These are phyloP conservation scores for Austroboletus niveus DNA, from an alignment of 1,284 basidiomycete genomes.

Conservation along the genomic window DNA sequence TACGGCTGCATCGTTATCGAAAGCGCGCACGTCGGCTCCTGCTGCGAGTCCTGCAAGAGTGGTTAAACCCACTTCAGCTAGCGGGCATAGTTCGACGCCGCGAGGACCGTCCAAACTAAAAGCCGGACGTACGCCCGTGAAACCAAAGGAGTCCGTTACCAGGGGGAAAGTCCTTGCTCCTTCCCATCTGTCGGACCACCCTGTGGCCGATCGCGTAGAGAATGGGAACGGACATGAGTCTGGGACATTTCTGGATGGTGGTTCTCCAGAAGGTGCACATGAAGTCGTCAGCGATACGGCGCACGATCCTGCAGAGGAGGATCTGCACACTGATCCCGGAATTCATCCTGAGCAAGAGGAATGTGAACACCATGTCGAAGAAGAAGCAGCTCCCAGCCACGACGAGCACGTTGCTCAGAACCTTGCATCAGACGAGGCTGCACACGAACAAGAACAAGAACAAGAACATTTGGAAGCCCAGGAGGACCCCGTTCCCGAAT, in stretches of 20 bases:
- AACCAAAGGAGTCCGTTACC: constrained; percentile 7
- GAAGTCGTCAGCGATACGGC: constrained; percentile 7
- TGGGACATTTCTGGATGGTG: constrained; percentile 10
- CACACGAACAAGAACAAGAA: constrained; percentile 7
- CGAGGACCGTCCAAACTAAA: constrained; percentile 24
- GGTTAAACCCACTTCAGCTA: constrained; percentile 23
- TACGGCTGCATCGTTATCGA: constrained; percentile 69
- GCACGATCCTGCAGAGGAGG: constrained; percentile 11
- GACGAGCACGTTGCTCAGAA: constrained; percentile 6
- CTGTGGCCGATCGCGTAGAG: constrained; percentile 17
- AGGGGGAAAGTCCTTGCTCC: constrained; percentile 3
- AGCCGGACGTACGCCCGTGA: constrained; percentile 14
- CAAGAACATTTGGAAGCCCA: constrained; percentile 16
- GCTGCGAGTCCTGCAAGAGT: constrained; percentile 24
- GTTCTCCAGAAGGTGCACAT: constrained; percentile 9
- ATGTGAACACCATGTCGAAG: constrained; percentile 6
- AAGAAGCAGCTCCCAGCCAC: constrained; percentile 12
- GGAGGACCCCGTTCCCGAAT: constrained; percentile 10
- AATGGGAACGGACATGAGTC: constrained; percentile 21
- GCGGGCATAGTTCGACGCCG: constrained; percentile 8
- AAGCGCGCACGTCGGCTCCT: constrained; percentile 35
- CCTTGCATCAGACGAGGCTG: constrained; percentile 8
- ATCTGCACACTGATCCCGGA: constrained; percentile 11
- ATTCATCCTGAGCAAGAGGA: constrained; percentile 11
- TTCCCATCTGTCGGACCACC: constrained; percentile 8